phyloP scores from a whole-genome alignment of 306 rosid species.

The Amphicarpaea edgeworthii region DNA sequence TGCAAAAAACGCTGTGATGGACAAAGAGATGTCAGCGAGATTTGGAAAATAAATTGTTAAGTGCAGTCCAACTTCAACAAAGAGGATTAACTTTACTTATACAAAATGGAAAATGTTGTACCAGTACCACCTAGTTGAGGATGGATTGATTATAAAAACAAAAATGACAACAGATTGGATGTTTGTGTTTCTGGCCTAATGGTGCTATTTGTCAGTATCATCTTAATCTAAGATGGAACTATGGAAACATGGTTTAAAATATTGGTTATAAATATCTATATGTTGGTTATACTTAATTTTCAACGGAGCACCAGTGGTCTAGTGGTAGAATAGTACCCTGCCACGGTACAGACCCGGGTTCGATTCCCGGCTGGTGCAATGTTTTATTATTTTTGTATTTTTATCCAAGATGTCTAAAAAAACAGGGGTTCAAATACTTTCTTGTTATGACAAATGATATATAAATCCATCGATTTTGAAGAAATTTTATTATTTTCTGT shows the following conservation, averaged over 20 bases:
- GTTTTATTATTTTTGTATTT: background rate
- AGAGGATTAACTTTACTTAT: too few relatives aligned
- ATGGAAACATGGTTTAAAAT: background rate
- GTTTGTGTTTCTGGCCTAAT: too few relatives aligned
- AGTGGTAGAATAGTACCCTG: constrained; percentile 56
- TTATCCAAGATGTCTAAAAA: background rate
- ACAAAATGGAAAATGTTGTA: too few relatives aligned
- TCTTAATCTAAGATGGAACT: background rate
- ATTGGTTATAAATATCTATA: too few relatives aligned
- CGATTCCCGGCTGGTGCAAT: constrained; percentile 55
- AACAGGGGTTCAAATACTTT: background rate
- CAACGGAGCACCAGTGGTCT: constrained; percentile 51
- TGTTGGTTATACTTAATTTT: too few relatives aligned
- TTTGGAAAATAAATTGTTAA: too few relatives aligned
- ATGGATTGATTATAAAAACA: too few relatives aligned
- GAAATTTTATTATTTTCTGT: background rate
- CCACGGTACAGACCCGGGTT: constrained; percentile 57
- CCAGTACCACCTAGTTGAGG: too few relatives aligned
- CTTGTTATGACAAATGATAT: background rate
- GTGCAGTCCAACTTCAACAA: too few relatives aligned
- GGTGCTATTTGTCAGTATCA: background rate
- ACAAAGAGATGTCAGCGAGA: too few relatives aligned
- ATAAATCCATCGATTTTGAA: background rate
- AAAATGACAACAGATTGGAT: too few relatives aligned
- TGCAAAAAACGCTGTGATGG: too few relatives aligned